Conservation (phyloP, 352 stramenopile genomes). For the Phytophthora melonis region DNA sequence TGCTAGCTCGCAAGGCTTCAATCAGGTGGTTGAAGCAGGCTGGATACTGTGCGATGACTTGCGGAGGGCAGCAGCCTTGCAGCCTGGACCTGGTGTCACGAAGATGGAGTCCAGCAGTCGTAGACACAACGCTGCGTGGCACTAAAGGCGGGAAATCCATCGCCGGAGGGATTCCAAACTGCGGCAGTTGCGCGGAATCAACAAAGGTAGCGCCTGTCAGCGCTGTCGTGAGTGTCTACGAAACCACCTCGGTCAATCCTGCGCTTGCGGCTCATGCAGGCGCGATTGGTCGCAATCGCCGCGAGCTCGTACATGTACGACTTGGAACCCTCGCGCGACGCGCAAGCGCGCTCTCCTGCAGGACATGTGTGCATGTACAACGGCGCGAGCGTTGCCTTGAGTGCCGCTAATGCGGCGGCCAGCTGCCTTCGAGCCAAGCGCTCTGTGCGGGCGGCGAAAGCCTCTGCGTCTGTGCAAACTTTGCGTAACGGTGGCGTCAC, state of each 20-base stretch:
- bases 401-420: constrained; percentile 13
- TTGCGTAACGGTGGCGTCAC: constrained; percentile 35
- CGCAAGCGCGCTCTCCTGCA: background rate
- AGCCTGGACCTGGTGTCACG: too few relatives aligned
- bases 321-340: background rate
- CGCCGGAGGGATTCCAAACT: background rate
- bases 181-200: constrained; percentile 5
- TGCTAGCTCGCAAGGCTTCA: background rate
- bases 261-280: background rate
- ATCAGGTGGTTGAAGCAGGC: constrained; percentile 2
- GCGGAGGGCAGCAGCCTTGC: background rate
- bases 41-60: background rate
- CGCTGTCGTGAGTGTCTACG: background rate
- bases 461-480: constrained; percentile 21
- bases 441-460: constrained; percentile 4
- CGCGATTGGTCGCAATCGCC: background rate
- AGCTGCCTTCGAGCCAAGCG: constrained; percentile 2
- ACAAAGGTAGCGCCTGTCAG: background rate
- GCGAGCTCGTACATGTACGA: background rate
- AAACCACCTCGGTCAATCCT: constrained; percentile 12
- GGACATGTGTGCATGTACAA: constrained; percentile 1
- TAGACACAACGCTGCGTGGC: constrained; percentile 7
- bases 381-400: background rate
- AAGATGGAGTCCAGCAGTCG: constrained; percentile 9
- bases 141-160: constrained; percentile 25